Base-by-base conservation (phyloP, 306 rosid genomes). In the Canavalia ensiformis region DNA sequence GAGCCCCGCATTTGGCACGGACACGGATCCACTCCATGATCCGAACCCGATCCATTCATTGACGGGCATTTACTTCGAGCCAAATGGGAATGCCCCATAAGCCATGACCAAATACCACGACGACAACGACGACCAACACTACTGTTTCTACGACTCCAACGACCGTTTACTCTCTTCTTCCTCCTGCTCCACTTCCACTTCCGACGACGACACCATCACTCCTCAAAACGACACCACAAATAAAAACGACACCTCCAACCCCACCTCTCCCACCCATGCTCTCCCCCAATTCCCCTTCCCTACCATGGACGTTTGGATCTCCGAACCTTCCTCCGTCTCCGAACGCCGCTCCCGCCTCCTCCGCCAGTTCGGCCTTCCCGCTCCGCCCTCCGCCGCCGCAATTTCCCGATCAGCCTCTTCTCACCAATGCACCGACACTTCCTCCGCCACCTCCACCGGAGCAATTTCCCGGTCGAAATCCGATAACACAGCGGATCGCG, bases 261-360 rank as follows among this genome's bases (percentile, higher is more conserved):
- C 91, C 12, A 78, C 97, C 55, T 81, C 84, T 84, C 86, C 97
- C 55, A 83, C 82, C 82, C 85, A 90, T 86, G 94, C 73, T 59
- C 90, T 5, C 68, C 33, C 68, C 77, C 47, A 29, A 84, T 91
- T 91, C 86, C 97, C 94, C 10, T 71, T 78, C 76, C 88, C 83
- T 39, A 85, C 80, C 41, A 75, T 45, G 80, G 92, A 91, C 25
- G 83, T 88, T 11, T 93, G 98, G 98, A 90, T 89, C 91, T 87
- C 97, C 81, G 93, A 93, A 77, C 98, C 94, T 8, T 89, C 94
- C 72, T 91, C 98, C 30, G 88, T 93, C 78, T 88, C 89, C 52
- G 98, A 93, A 73, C 98, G 98, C 80, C 94, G 98, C 46, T 54
- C 75, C 5, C 87, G 88, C 7, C 97, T 93, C 44, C 92, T 94